Evolutionary conservation across 768 basidiomycete species (phyloP).

Genomic region (Amanita inopinata): DNA sequence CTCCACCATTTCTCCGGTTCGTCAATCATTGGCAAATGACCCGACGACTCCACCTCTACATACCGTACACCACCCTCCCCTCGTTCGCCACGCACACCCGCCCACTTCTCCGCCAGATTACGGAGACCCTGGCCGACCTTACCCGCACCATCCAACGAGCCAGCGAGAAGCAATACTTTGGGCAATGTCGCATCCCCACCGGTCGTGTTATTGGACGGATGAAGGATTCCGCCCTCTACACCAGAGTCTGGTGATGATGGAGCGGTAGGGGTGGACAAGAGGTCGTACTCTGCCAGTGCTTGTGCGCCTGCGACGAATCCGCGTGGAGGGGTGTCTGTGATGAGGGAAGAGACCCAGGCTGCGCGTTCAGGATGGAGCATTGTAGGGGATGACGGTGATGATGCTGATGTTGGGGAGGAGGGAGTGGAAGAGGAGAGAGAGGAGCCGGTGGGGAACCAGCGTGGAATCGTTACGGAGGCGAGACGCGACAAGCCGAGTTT

Average conservation of each 20-base stretch:
- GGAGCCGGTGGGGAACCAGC: conserved; percentile 40
- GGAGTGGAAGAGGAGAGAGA: conserved; percentile 18
- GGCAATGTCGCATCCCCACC: conserved; percentile 13
- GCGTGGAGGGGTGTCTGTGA: conserved; percentile 27
- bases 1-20: conserved; percentile 31
- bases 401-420: conserved; percentile 50
- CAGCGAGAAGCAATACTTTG: conserved; percentile 34
- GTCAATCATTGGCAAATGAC: conserved; percentile 47
- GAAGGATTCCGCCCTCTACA: not conserved
- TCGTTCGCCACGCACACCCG: conserved; percentile 11
- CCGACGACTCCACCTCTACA: conserved; percentile 26
- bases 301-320: conserved; percentile 39
- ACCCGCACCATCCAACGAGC: conserved; percentile 38
- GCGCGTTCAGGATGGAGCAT: conserved; percentile 10
- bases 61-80: conserved; percentile 15
- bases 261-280: conserved; percentile 12
- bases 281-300: conserved; percentile 36
- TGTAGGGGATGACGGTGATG: not conserved
- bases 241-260: not conserved
- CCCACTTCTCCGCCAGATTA: conserved; percentile 25
- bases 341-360: conserved; percentile 26
- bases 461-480: conserved; percentile 29
- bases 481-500: conserved; percentile 32
- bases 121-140: conserved; percentile 31
- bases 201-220: conserved; percentile 13